Percentiles rank a stretch among this genome's conserved stretches.
These are phyloP conservation scores for Pleurotus salmoneostramineus DNA, from an alignment of 768 basidiomycete genomes.

Conservation along the genomic window DNA sequence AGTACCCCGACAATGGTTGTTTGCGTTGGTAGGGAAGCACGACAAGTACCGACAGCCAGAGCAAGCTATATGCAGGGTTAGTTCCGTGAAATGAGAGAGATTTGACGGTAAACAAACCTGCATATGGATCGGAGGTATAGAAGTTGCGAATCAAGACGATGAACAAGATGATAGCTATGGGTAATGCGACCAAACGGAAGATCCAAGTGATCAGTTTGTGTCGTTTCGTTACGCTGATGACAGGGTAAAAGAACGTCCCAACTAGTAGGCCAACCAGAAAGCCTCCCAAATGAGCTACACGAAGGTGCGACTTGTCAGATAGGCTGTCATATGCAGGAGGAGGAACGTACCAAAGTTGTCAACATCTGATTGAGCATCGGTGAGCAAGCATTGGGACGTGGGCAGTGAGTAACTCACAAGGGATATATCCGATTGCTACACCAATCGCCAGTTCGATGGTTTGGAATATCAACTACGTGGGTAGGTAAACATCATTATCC, in stretches of 20 bases:
- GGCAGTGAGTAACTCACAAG: constrained; percentile 45
- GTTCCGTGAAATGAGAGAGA: constrained; percentile 2
- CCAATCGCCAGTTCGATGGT: constrained; percentile 84
- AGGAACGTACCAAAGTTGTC: constrained; percentile 78
- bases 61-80: constrained; percentile 49
- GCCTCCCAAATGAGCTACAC: constrained; percentile 78
- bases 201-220: constrained; percentile 72
- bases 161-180: constrained; percentile 74
- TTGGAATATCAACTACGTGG: constrained; percentile 71
- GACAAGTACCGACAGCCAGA: constrained; percentile 87
- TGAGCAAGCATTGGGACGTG: not conserved
- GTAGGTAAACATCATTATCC: not conserved
- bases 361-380: constrained; percentile 44
- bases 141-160: constrained; percentile 86
- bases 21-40: constrained; percentile 76
- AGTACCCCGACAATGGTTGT: constrained; percentile 64
- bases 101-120: constrained; percentile 44
- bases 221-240: constrained; percentile 75
- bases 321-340: not conserved
- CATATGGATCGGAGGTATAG: constrained; percentile 83
- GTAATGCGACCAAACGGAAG: constrained; percentile 70
- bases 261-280: constrained; percentile 81
- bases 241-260: constrained; percentile 83
- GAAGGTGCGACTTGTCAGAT: not conserved
- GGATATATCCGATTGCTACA: constrained; percentile 79